Evolutionary conservation across 331 rosid genomes (phyloP).

Genomic region (Acacia pycnantha): DNA sequence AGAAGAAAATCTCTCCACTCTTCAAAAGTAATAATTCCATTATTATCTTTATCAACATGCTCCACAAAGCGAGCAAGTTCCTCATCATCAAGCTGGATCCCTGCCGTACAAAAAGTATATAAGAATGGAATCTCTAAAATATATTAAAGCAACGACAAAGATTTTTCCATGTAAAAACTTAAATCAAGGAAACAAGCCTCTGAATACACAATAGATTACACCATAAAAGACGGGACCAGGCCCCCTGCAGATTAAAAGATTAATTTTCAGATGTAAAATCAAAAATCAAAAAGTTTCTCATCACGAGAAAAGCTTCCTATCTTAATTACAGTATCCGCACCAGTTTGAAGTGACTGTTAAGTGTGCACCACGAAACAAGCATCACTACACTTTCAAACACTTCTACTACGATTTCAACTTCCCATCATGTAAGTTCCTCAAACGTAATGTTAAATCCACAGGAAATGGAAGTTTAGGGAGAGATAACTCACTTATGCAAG

Average conservation of each 20-base stretch:
- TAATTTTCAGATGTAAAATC: background rate
- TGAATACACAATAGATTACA: conserved; percentile 15
- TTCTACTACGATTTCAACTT: background rate
- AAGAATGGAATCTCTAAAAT: background rate
- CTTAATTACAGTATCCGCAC: conserved; percentile 15
- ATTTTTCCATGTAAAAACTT: background rate
- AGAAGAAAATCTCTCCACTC: conserved; percentile 91
- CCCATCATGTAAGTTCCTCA: background rate
- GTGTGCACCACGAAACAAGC: conserved; percentile 5
- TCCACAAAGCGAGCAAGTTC: conserved; percentile 85
- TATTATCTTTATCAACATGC: conserved; percentile 88
- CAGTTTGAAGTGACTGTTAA: conserved; percentile 1
- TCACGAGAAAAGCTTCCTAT: background rate
- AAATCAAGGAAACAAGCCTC: conserved; percentile 3
- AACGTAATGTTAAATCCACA: conserved; percentile 2
- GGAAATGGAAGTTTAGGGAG: conserved; percentile 17
- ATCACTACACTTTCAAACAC: background rate
- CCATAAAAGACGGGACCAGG: conserved; percentile 2
- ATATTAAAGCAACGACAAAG: background rate
- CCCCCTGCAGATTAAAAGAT: conserved; percentile 17
- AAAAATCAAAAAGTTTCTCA: background rate
- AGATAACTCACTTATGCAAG: conserved; percentile 5
- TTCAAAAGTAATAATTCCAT: conserved; percentile 83
- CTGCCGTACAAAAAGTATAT: conserved; percentile 36
- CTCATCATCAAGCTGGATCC: conserved; percentile 75